Conservation (phyloP, 2,329 filamentous ascomycete genomes). For the Paraphoma sp. region DNA sequence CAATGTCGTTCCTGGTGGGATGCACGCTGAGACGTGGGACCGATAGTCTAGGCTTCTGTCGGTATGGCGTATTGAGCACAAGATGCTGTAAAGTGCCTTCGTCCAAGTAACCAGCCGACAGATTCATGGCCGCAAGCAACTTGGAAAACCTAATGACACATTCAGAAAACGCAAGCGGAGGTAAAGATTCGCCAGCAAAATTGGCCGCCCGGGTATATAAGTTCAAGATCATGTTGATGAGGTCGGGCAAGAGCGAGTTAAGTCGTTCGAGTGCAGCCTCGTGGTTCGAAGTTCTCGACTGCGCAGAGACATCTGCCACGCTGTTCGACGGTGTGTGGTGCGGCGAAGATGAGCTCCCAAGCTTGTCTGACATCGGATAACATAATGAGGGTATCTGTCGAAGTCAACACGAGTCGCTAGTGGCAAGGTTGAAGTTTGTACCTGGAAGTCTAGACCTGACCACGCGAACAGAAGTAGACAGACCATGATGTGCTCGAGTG, state of each 20-base stretch:
- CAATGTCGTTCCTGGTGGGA: constrained; percentile 45
- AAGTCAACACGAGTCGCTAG: constrained; percentile 8
- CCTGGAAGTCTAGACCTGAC: constrained; percentile 81
- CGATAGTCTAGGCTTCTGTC: constrained; percentile 50
- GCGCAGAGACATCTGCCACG: constrained; percentile 44
- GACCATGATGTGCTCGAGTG: constrained; percentile 83
- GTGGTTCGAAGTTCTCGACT: constrained; percentile 53
- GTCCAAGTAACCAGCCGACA: constrained; percentile 68
- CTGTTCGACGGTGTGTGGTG: constrained; percentile 49
- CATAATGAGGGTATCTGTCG: constrained; percentile 60
- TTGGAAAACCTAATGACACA: constrained; percentile 76
- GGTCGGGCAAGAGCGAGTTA: constrained; percentile 70
- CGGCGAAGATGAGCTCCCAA: constrained; percentile 51
- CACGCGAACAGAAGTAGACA: constrained; percentile 85
- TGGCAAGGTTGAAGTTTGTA: constrained; percentile 48
- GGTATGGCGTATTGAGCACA: constrained; percentile 51
- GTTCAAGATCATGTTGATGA: constrained; percentile 75
- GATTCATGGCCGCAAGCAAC: constrained; percentile 70
- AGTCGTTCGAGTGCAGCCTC: constrained; percentile 55
- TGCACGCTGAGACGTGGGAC: constrained; percentile 43
- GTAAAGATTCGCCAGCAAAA: constrained; percentile 71
- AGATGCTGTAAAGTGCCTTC: constrained; percentile 60
- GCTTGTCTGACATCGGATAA: constrained; percentile 59
- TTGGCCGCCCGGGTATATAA: constrained; percentile 73
- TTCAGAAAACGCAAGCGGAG: constrained; percentile 74